These are phyloP conservation scores for Thelonectria blattea DNA, from an alignment of 2,329 filamentous ascomycete genomes.

Conservation along the genomic window DNA sequence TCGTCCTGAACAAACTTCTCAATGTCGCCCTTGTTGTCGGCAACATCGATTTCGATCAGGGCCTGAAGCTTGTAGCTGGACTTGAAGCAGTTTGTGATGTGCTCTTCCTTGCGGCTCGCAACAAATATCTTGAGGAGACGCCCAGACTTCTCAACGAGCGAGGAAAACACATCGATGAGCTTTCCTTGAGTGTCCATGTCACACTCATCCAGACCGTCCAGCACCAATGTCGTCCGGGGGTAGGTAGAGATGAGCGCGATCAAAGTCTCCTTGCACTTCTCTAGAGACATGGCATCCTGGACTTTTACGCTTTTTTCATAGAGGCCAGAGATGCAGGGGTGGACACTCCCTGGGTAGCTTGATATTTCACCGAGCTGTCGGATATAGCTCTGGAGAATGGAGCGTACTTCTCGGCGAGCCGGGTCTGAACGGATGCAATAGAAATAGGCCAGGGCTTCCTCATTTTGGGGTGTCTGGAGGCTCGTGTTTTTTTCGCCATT, in stretches of 20 bases:
- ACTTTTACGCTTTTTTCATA: not conserved
- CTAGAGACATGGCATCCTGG: not conserved
- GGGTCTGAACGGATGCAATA: constrained; percentile 1
- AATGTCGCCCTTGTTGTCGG: constrained; percentile 5
- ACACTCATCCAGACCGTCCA: constrained; percentile 10
- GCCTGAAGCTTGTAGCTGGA: not conserved
- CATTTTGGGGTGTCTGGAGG: not conserved
- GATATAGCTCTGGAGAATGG: constrained; percentile 8
- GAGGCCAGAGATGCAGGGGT: not conserved
- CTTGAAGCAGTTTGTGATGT: not conserved
- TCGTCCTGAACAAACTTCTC: not conserved
- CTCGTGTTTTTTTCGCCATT: too few species aligned
- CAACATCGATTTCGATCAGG: not conserved
- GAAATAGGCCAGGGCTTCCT: constrained; percentile 14
- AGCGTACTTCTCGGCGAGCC: not conserved
- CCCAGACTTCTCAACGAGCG: not conserved
- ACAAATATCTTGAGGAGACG: not conserved
- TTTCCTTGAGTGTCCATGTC: not conserved
- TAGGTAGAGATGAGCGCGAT: not conserved
- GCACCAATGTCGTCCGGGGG: constrained; percentile 4
- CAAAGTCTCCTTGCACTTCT: not conserved
- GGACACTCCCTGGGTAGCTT: not conserved
- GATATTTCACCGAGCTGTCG: not conserved
- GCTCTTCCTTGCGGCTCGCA: constrained; percentile 1
- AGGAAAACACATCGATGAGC: not conserved